Conservation (phyloP, 2,329 filamentous ascomycete species). For the Aspergillus terreus region DNA sequence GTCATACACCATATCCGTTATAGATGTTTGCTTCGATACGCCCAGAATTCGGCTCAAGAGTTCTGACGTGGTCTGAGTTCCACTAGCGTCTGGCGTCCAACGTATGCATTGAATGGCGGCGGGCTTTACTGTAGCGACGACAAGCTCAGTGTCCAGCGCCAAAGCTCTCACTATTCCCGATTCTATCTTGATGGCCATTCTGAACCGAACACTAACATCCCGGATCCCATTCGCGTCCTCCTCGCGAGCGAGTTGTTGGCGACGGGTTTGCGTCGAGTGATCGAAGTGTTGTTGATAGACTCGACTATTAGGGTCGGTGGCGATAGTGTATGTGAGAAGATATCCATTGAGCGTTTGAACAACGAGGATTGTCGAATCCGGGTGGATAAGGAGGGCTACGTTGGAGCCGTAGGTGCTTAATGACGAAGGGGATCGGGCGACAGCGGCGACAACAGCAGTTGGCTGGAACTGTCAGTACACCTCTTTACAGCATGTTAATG, state of each 20-base stretch:
- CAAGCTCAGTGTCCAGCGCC: conserved; percentile 85
- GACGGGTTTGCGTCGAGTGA: conserved; percentile 42
- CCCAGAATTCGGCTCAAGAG: conserved; percentile 82
- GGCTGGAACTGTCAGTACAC: conserved; percentile 56
- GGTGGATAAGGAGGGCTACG: conserved; percentile 76
- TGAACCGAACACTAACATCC: conserved; percentile 86
- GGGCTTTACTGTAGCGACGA: conserved; percentile 87
- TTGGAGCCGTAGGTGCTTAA: conserved; percentile 81
- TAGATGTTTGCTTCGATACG: conserved; percentile 71
- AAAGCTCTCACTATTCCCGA: conserved; percentile 86
- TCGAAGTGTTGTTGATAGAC: conserved; percentile 81
- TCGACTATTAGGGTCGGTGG: conserved; percentile 73
- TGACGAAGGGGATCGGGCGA: conserved; percentile 77
- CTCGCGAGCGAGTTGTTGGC: conserved; percentile 48
- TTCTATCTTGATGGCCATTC: conserved; percentile 97
- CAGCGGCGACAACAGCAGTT: conserved; percentile 78
- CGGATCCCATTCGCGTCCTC: conserved; percentile 79
- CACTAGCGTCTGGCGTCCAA: conserved; percentile 80
- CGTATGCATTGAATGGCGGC: conserved; percentile 95
- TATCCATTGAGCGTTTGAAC: conserved; percentile 83
- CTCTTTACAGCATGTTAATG: conserved; percentile 6
- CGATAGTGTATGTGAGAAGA: conserved; percentile 89
- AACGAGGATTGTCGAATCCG: conserved; percentile 88
- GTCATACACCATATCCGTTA: conserved; percentile 87
- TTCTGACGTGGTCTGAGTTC: conserved; percentile 86